phyloP scores from a whole-genome alignment of 768 basidiomycete genomes.

The Mycena crocata region DNA sequence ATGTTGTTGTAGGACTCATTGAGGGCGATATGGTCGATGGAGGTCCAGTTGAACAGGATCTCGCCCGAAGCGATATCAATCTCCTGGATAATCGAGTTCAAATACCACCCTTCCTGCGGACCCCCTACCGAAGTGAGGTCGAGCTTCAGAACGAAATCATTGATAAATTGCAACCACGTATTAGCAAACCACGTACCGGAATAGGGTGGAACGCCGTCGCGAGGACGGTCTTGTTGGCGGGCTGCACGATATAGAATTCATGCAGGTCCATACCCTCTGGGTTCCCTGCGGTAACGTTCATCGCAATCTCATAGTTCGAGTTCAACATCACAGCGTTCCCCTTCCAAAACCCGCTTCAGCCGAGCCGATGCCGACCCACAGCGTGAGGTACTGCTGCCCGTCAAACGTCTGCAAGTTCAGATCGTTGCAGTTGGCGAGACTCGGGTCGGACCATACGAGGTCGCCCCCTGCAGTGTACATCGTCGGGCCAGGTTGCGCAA shows the following conservation, averaged over 20 bases:
- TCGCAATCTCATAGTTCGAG: slow-evolving; percentile 15
- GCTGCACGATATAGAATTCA: slow-evolving; percentile 24
- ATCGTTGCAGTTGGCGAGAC: slow-evolving; percentile 8
- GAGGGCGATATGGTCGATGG: slow-evolving; percentile 23
- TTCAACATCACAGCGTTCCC: slow-evolving; percentile 16
- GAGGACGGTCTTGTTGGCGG: slow-evolving; percentile 20
- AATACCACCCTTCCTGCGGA: slow-evolving; percentile 14
- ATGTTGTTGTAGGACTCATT: slow-evolving; percentile 24
- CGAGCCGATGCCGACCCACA: slow-evolving; percentile 16
- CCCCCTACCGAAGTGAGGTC: slow-evolving; percentile 22
- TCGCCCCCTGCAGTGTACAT: slow-evolving; percentile 26
- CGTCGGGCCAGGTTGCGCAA: slow-evolving; percentile 16
- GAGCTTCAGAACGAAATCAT: not conserved
- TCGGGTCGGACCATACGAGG: slow-evolving; percentile 23
- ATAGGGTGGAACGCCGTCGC: slow-evolving; percentile 10
- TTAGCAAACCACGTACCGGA: slow-evolving; percentile 17
- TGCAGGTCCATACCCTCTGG: slow-evolving; percentile 16
- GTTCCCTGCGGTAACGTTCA: slow-evolving; percentile 21
- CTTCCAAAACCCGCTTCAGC: not conserved
- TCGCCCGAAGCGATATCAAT: slow-evolving; percentile 21
- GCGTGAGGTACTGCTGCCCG: slow-evolving; percentile 15
- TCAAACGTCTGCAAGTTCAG: slow-evolving; percentile 23
- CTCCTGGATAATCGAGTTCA: slow-evolving; percentile 14
- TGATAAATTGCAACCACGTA: not conserved
- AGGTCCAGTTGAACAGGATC: slow-evolving; percentile 27